Percentiles rank a stretch among this genome's conserved stretches.
Evolutionary conservation across 2,329 filamentous ascomycete genomes (phyloP).

Genomic region (Aspergillus costaricaensis): DNA sequence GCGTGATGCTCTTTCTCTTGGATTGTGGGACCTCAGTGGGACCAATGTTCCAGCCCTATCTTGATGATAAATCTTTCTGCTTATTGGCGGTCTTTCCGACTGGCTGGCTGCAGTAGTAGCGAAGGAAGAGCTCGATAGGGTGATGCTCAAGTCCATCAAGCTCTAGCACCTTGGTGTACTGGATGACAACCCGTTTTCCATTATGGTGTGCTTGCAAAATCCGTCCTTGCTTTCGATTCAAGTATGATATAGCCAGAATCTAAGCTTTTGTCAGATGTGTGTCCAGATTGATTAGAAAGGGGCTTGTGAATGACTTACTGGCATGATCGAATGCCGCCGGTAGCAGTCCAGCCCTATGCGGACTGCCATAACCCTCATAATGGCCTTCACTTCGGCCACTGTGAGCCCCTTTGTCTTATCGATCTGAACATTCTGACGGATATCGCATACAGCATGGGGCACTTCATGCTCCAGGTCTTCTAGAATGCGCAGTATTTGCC

Average conservation of each 20-base stretch:
- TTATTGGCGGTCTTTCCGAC: not conserved
- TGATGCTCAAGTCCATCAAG: not conserved
- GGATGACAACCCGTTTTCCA: constrained; percentile 9
- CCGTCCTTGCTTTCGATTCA: constrained; percentile 3
- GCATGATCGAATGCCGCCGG: not conserved
- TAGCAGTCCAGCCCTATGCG: constrained; percentile 8
- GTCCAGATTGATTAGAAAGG: not conserved
- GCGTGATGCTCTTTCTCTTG: not conserved
- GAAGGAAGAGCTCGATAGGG: constrained; percentile 9
- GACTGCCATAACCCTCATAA: constrained; percentile 9
- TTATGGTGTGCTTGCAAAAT: constrained; percentile 15
- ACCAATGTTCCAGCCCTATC: not conserved
- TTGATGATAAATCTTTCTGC: not conserved
- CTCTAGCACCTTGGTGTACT: constrained; percentile 5
- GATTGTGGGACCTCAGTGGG: not conserved
- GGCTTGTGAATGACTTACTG: constrained; percentile 1
- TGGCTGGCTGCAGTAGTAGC: constrained; percentile 14
- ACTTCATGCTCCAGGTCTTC: constrained; percentile 4
- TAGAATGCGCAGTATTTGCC: constrained; percentile 10
- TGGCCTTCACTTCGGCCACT: constrained; percentile 8
- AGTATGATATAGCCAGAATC: constrained; percentile 13
- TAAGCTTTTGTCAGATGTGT: not conserved
- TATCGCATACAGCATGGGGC: constrained; percentile 9
- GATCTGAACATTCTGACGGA: not conserved
- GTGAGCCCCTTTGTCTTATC: not conserved